These are phyloP conservation scores for Scedosporium apiospermum DNA, from an alignment of 2,329 filamentous ascomycete species.

Conservation along the genomic window DNA sequence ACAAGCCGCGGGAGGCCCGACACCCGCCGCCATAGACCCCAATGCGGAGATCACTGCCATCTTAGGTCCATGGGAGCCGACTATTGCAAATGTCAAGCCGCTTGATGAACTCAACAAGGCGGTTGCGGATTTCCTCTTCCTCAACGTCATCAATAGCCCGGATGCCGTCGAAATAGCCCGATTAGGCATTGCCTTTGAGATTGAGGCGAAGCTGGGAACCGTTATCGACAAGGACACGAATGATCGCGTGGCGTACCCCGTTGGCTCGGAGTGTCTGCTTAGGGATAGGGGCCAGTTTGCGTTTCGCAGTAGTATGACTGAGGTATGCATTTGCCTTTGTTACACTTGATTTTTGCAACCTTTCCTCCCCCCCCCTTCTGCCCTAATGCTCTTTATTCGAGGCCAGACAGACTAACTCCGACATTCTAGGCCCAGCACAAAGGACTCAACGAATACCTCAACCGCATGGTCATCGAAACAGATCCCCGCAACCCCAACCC, in stretches of 20 bases:
- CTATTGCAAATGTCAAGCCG: conserved; percentile 61
- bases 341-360: background rate
- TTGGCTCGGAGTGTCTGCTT: conserved; percentile 63
- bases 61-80: conserved; percentile 53
- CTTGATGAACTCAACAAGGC: conserved; percentile 65
- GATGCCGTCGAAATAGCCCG: conserved; percentile 54
- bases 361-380: background rate
- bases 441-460: conserved; percentile 75
- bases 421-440: conserved; percentile 62
- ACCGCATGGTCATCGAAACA: conserved; percentile 53
- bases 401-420: conserved; percentile 12
- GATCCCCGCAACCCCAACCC: conserved; percentile 42
- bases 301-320: conserved; percentile 86
- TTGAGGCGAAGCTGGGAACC: conserved; percentile 87
- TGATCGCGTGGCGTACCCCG: conserved; percentile 55
- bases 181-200: conserved; percentile 69
- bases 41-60: conserved; percentile 15
- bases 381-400: background rate
- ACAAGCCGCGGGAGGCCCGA: conserved; percentile 7
- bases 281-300: conserved; percentile 48
- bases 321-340: conserved; percentile 44
- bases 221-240: conserved; percentile 66
- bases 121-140: conserved; percentile 74
- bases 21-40: conserved; percentile 9
- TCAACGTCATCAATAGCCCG: conserved; percentile 58